Conservation (phyloP, 345 rosid species). For the Euphorbia tirucalli region DNA sequence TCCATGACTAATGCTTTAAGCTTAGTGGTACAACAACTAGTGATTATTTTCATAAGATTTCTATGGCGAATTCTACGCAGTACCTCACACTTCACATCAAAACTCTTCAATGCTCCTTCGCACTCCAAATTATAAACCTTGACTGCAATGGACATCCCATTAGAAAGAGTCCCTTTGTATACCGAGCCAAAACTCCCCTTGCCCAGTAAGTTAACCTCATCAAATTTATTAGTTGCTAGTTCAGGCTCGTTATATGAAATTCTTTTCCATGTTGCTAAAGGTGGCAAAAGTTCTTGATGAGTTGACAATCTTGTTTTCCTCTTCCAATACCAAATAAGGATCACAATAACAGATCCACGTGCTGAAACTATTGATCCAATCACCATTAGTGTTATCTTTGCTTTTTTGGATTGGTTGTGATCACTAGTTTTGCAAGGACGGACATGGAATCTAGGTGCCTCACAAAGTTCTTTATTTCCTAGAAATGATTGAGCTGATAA, state of each 20-base stretch:
- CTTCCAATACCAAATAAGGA: not conserved
- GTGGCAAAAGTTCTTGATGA: not conserved
- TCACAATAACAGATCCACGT: not conserved
- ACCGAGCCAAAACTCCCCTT: not conserved
- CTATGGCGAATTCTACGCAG: not conserved
- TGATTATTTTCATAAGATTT: slow-evolving; percentile 16
- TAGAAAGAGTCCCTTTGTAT: not conserved
- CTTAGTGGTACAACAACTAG: not conserved
- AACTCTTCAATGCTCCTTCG: not conserved
- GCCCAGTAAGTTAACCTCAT: not conserved
- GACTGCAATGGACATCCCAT: not conserved
- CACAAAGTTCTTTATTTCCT: slow-evolving; percentile 2
- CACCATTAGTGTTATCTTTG: not conserved
- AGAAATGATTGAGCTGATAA: slow-evolving; percentile 7
- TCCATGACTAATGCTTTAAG: slow-evolving; percentile 12
- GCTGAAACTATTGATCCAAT: not conserved
- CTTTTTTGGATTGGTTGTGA: not conserved
- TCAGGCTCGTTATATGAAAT: not conserved
- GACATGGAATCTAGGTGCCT: not conserved
- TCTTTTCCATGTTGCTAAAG: not conserved
- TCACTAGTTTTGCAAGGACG: not conserved
- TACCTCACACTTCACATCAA: slow-evolving; percentile 1
- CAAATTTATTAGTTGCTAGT: not conserved
- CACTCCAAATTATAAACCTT: not conserved
- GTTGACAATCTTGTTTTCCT: not conserved